Evolutionary conservation across 495 filamentous ascomycete genomes (phyloP).

Genomic region (Tuber indicum): DNA sequence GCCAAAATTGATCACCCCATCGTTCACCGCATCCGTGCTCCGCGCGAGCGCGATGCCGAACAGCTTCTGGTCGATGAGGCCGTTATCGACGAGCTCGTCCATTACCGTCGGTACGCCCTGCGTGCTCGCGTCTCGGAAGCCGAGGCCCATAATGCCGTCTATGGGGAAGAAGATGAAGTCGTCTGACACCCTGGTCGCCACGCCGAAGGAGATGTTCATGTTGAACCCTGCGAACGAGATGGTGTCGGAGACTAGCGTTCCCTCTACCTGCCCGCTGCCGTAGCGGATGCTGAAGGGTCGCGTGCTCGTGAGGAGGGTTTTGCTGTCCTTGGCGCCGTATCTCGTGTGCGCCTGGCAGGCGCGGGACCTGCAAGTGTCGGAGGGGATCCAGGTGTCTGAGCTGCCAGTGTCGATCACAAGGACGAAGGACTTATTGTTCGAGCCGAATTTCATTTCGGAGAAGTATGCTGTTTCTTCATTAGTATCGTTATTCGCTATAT

Average conservation of each 20-base stretch:
- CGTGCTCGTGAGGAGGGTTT: slow-evolving; percentile 48
- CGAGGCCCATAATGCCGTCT: slow-evolving; percentile 81
- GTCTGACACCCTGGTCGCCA: slow-evolving; percentile 58
- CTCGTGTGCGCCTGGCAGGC: slow-evolving; percentile 61
- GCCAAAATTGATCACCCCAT: slow-evolving; percentile 74
- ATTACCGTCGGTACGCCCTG: slow-evolving; percentile 56
- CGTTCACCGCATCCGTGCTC: slow-evolving; percentile 55
- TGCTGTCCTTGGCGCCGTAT: slow-evolving; percentile 58
- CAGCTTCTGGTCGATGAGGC: slow-evolving; percentile 56
- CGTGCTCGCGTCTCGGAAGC: slow-evolving; percentile 48
- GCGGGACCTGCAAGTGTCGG: slow-evolving; percentile 53
- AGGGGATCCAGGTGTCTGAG: slow-evolving; percentile 72
- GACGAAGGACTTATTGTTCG: slow-evolving; percentile 56
- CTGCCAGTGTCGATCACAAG: slow-evolving; percentile 77
- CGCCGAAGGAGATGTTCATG: slow-evolving; percentile 58
- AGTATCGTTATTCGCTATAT: slow-evolving; percentile 8
- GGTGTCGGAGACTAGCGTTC: slow-evolving; percentile 57
- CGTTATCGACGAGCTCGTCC: slow-evolving; percentile 53
- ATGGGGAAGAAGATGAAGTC: slow-evolving; percentile 71
- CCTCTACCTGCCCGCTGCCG: slow-evolving; percentile 63
- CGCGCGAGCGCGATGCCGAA: slow-evolving; percentile 64
- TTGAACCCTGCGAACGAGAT: slow-evolving; percentile 59
- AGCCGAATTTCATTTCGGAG: slow-evolving; percentile 59
- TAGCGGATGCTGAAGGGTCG: slow-evolving; percentile 58
- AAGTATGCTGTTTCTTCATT: slow-evolving; percentile 56